Percentiles rank a stretch among this genome's conserved stretches.
phyloP scores from a whole-genome alignment of 2,329 filamentous ascomycete species.

The Onygena corvina region DNA sequence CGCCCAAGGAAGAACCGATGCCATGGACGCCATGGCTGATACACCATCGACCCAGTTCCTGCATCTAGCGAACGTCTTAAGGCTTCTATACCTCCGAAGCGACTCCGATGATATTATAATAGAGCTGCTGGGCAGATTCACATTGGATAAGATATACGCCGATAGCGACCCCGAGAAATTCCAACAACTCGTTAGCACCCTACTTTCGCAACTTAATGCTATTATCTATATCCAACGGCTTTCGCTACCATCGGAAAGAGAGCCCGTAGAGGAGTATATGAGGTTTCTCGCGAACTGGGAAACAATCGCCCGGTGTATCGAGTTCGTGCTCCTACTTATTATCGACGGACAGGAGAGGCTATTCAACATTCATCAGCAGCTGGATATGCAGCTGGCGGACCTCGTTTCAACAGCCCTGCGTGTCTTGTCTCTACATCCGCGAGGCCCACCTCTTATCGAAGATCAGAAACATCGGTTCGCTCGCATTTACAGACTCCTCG shows the following conservation, averaged over 20 bases:
- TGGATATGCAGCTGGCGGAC: slow-evolving; percentile 31
- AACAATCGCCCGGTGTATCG: slow-evolving; percentile 28
- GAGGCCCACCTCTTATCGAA: slow-evolving; percentile 24
- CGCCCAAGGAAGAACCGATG: background rate
- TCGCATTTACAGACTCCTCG: slow-evolving; percentile 29
- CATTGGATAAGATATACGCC: slow-evolving; percentile 33
- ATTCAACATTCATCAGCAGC: slow-evolving; percentile 23
- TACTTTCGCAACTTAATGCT: slow-evolving; percentile 31
- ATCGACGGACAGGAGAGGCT: slow-evolving; percentile 29
- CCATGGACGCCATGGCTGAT: slow-evolving; percentile 15
- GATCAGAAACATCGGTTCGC: slow-evolving; percentile 31
- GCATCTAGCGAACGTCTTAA: slow-evolving; percentile 28
- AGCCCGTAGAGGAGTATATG: slow-evolving; percentile 28
- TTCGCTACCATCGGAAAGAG: slow-evolving; percentile 28
- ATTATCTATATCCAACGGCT: slow-evolving; percentile 34
- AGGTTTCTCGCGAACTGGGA: slow-evolving; percentile 34
- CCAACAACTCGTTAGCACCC: slow-evolving; percentile 27
- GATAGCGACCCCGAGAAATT: slow-evolving; percentile 26
- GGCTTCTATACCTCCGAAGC: slow-evolving; percentile 29
- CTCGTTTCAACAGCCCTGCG: slow-evolving; percentile 30
- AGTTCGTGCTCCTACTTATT: slow-evolving; percentile 30
- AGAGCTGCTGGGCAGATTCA: slow-evolving; percentile 34
- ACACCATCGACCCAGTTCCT: slow-evolving; percentile 29
- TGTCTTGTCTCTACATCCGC: slow-evolving; percentile 31
- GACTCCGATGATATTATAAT: slow-evolving; percentile 34